Conservation (phyloP, 2,329 filamentous ascomycete species). For the Calonectria hawksworthii region DNA sequence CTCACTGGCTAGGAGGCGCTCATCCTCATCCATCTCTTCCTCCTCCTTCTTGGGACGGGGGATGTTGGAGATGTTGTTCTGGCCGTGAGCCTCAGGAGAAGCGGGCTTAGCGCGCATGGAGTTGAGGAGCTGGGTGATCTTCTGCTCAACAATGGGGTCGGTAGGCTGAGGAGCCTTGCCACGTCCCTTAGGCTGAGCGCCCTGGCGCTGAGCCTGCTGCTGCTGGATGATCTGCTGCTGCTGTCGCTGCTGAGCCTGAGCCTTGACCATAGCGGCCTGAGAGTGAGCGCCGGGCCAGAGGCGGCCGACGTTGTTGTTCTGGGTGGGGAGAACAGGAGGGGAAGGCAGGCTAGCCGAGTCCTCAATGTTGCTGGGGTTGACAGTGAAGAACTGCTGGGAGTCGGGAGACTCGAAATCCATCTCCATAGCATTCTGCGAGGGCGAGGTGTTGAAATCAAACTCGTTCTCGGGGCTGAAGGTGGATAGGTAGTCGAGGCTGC, state of each 20-base stretch:
- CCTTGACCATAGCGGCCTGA: constrained; percentile 84
- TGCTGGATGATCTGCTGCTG: constrained; percentile 71
- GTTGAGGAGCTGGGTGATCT: constrained; percentile 92
- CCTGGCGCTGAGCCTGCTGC: constrained; percentile 63
- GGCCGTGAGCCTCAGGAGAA: constrained; percentile 59
- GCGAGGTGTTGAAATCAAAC: constrained; percentile 80
- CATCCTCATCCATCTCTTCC: constrained; percentile 99
- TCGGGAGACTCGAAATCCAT: constrained; percentile 68
- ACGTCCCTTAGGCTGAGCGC: constrained; percentile 61
- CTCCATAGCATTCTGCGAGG: constrained; percentile 75
- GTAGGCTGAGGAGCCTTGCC: constrained; percentile 66
- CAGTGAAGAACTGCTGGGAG: constrained; percentile 73
- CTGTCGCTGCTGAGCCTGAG: constrained; percentile 77
- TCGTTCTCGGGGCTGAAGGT: constrained; percentile 74
- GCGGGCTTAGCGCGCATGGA: constrained; percentile 86
- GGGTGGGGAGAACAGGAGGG: constrained; percentile 62
- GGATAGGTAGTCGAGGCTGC: constrained; percentile 65
- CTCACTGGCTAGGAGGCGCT: constrained; percentile 92
- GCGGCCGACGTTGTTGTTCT: constrained; percentile 74
- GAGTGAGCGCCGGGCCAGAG: constrained; percentile 96
- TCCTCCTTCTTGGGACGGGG: constrained; percentile 90
- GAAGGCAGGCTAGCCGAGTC: constrained; percentile 57
- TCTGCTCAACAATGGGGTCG: constrained; percentile 87
- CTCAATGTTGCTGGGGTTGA: constrained; percentile 83
- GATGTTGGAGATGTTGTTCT: constrained; percentile 74